These are phyloP conservation scores for Cercospora janseana DNA, from an alignment of 2,329 filamentous ascomycete species.

Conservation along the genomic window DNA sequence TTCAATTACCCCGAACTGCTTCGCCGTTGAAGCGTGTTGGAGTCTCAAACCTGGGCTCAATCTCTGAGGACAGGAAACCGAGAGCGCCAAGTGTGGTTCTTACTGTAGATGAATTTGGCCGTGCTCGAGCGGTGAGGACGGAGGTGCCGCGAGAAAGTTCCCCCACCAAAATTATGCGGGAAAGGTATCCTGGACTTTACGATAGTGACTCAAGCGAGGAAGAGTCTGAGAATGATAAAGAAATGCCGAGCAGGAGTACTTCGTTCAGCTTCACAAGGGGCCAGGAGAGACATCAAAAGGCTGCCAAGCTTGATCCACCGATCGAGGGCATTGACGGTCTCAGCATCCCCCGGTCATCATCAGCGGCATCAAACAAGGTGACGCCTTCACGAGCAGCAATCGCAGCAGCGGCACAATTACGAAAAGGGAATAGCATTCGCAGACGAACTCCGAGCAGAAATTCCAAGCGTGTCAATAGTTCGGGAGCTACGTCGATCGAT, in stretches of 20 bases:
- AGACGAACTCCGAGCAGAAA: conserved; percentile 28
- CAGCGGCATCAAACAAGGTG: conserved; percentile 34
- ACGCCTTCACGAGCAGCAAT: conserved; percentile 39
- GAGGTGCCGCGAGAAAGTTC: conserved; percentile 34
- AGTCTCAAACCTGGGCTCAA: conserved; percentile 43
- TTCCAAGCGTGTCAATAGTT: conserved; percentile 15
- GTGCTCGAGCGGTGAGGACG: conserved; percentile 42
- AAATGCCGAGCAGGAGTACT: conserved; percentile 30
- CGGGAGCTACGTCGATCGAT: conserved; percentile 30
- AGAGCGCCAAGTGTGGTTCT: conserved; percentile 43
- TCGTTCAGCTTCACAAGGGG: conserved; percentile 35
- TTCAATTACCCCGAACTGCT: conserved; percentile 43
- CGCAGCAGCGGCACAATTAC: conserved; percentile 36
- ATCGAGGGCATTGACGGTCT: conserved; percentile 38
- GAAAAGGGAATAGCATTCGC: conserved; percentile 36
- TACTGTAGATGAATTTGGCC: conserved; percentile 48
- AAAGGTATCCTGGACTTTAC: conserved; percentile 49
- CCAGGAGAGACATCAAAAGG: conserved; percentile 34
- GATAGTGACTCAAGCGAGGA: conserved; percentile 39
- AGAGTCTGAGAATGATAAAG: conserved; percentile 32
- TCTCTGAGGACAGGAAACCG: conserved; percentile 45
- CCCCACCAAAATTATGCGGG: conserved; percentile 37
- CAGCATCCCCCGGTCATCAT: conserved; percentile 36
- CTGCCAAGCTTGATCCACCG: conserved; percentile 37
- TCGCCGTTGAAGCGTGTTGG: conserved; percentile 50